phyloP scores from a whole-genome alignment of 192 early-diverging fungal species.

The Phycomyces blakesleeanus region DNA sequence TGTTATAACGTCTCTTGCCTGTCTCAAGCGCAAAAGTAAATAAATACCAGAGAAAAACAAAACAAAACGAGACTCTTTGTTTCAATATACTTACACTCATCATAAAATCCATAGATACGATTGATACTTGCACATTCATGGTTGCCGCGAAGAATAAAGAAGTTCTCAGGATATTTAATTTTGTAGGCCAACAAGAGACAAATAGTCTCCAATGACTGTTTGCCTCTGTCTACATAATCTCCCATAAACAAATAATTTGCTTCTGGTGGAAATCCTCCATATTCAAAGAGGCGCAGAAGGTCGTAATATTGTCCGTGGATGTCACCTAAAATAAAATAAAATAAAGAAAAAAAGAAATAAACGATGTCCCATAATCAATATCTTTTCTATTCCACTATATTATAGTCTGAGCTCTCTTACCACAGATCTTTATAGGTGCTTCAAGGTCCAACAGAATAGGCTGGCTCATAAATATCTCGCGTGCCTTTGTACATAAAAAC shows the following conservation, averaged over 20 bases:
- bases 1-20: conserved; percentile 96
- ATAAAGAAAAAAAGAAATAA: no score
- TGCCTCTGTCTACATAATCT: conserved; percentile 97
- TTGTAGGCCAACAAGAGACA: conserved; percentile 96
- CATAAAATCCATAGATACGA: conserved; percentile 94
- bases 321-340: conserved; percentile 34
- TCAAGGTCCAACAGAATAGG: conserved; percentile 90
- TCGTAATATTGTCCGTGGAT: conserved; percentile 94
- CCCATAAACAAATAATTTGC: conserved; percentile 96
- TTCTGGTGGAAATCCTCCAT: conserved; percentile 91
- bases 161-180: conserved; percentile 99
- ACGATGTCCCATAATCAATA: background rate
- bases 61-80: no score
- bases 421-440: conserved; percentile 94
- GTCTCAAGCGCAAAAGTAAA: no score
- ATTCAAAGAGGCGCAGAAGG: conserved; percentile 85
- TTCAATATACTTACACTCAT: conserved; percentile 92
- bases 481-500: conserved; percentile 88
- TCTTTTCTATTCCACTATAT: background rate
- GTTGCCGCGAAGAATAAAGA: conserved; percentile 97
- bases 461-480: conserved; percentile 94
- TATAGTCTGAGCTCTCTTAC: conserved; percentile 38
- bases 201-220: conserved; percentile 95
- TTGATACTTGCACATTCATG: conserved; percentile 96
- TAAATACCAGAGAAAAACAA: no score